phyloP scores from a whole-genome alignment of 179 eudicot species.

The Camellia oleifera region DNA sequence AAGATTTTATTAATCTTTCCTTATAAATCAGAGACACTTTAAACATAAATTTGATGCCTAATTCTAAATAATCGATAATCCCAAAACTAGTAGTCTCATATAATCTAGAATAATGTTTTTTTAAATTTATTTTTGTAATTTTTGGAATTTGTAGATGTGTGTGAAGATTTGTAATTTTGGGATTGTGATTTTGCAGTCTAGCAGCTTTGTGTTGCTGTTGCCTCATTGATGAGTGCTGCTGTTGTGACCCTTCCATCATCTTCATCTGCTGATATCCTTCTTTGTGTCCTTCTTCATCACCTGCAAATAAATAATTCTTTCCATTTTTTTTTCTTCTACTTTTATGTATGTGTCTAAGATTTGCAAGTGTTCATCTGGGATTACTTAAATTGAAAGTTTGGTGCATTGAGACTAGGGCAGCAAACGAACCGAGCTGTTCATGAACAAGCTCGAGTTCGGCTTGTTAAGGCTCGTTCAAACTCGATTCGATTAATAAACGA shows the following conservation, averaged over 20 bases:
- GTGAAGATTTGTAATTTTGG: not conserved
- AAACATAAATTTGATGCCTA: too few species aligned
- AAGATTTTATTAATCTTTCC: too few species aligned
- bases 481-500: too few species aligned
- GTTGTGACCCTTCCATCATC: conserved; percentile 21
- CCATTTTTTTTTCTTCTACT: not conserved
- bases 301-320: not conserved
- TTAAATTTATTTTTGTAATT: too few species aligned
- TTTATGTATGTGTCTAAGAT: not conserved
- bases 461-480: too few species aligned
- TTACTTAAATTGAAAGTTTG: not conserved
- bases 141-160: too few species aligned
- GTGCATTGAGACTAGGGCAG: not conserved
- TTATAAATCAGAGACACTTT: too few species aligned
- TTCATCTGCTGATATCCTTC: conserved; percentile 7
- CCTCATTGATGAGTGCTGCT: conserved; percentile 40
- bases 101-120: too few species aligned
- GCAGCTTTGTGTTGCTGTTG: conserved; percentile 40
- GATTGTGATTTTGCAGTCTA: conserved; percentile 12
- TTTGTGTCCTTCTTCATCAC: not conserved
- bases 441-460: too few species aligned
- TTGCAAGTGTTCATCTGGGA: not conserved
- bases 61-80: too few species aligned
- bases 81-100: too few species aligned
- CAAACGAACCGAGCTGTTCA: too few species aligned